These are phyloP conservation scores for Edaphochlamys debaryana DNA, from an alignment of 139 green algal genomes.

Conservation along the genomic window DNA sequence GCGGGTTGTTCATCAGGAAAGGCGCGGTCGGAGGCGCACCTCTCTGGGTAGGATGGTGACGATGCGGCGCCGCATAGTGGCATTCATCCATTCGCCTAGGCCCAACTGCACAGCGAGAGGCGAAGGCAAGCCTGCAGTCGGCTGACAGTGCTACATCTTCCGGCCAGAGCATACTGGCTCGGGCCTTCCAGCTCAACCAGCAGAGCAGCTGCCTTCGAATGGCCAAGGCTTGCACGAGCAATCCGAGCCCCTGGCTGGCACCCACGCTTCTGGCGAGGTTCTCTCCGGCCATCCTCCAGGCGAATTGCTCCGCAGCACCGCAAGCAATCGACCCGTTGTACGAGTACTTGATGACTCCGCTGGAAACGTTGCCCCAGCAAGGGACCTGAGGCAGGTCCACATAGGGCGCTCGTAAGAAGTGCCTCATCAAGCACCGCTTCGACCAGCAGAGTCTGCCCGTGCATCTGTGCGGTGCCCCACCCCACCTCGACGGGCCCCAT, in stretches of 20 bases:
- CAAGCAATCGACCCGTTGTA: background rate
- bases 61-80: background rate
- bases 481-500: background rate
- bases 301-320: constrained; percentile 28
- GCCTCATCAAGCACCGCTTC: background rate
- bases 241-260: background rate
- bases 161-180: background rate
- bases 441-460: background rate
- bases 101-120: background rate
- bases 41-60: constrained; percentile 6
- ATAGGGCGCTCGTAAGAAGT: background rate
- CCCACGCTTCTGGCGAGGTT: background rate
- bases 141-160: background rate
- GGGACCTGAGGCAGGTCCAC: background rate
- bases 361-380: background rate
- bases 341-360: background rate
- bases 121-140: background rate
- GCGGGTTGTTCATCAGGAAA: too few species aligned
- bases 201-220: too few species aligned
- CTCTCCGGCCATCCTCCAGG: background rate
- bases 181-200: too few species aligned
- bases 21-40: background rate
- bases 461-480: background rate
- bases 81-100: background rate
- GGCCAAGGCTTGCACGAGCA: too few species aligned